Evolutionary conservation across 2,329 filamentous ascomycete genomes (phyloP).

Genomic region (Myriosclerotinia duriaeana): DNA sequence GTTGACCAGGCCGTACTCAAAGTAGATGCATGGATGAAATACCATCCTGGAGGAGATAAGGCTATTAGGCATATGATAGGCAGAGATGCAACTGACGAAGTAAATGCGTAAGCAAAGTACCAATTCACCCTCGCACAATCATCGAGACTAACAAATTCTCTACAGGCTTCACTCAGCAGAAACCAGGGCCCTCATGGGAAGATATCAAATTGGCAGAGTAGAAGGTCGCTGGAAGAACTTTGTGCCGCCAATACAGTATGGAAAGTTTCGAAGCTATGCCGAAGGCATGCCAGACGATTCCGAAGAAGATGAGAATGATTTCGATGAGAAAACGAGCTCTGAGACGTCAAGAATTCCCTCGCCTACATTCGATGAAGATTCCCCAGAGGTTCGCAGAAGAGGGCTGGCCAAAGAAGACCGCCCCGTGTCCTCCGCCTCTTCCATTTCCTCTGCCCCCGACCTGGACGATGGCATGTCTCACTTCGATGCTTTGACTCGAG

Average conservation of each 20-base stretch:
- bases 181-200: slow-evolving; percentile 70
- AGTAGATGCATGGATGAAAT: slow-evolving; percentile 83
- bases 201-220: slow-evolving; percentile 79
- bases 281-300: slow-evolving; percentile 43
- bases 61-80: slow-evolving; percentile 92
- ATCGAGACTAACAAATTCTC: slow-evolving; percentile 17
- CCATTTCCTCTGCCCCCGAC: slow-evolving; percentile 59
- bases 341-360: slow-evolving; percentile 39
- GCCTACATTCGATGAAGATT: slow-evolving; percentile 39
- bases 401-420: slow-evolving; percentile 24
- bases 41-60: slow-evolving; percentile 89
- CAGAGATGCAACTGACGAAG: slow-evolving; percentile 90
- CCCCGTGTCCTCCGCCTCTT: slow-evolving; percentile 46
- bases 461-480: slow-evolving; percentile 59
- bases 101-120: slow-evolving; percentile 68
- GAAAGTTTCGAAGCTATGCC: slow-evolving; percentile 62
- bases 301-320: slow-evolving; percentile 37
- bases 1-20: slow-evolving; percentile 79
- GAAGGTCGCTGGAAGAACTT: slow-evolving; percentile 86
- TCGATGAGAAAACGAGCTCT: slow-evolving; percentile 34
- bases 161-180: slow-evolving; percentile 77
- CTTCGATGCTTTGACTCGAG: slow-evolving; percentile 69
- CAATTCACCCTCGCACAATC: not conserved
- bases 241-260: slow-evolving; percentile 86
- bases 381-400: slow-evolving; percentile 31